Conservation (phyloP, 352 stramenopile species). For the Aphanomyces cochlioides region DNA sequence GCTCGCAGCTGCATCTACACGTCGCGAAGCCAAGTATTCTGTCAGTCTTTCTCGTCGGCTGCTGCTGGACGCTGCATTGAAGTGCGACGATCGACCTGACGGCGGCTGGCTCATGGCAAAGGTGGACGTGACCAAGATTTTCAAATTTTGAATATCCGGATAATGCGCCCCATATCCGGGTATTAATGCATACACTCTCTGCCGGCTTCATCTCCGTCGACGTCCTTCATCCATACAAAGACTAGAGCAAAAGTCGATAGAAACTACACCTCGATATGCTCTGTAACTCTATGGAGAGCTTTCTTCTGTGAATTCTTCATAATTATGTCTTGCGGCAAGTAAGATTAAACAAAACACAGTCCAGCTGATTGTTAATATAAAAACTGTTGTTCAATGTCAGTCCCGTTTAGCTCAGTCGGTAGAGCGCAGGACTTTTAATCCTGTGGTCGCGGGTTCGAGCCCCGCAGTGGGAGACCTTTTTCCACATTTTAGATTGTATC, state of each 20-base stretch:
- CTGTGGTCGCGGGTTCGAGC: conserved; percentile 6
- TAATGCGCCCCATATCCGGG: background rate
- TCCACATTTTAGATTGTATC: background rate
- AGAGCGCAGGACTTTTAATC: conserved; percentile 10
- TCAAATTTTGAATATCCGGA: conserved; percentile 20
- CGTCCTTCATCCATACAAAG: too few species aligned
- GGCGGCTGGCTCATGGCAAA: background rate
- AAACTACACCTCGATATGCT: too few species aligned
- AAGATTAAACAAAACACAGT: background rate
- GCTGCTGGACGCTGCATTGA: background rate
- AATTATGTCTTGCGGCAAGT: too few species aligned
- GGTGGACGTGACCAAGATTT: background rate
- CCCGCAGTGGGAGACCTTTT: conserved; percentile 2
- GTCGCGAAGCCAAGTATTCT: conserved; percentile 6
- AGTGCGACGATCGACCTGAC: background rate
- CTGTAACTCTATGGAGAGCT: too few species aligned
- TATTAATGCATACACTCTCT: too few species aligned
- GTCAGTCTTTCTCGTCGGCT: conserved; percentile 13
- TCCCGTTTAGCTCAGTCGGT: conserved; percentile 9
- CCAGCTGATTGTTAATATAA: background rate
- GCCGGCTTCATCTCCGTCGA: too few species aligned
- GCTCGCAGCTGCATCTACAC: background rate
- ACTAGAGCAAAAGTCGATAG: too few species aligned
- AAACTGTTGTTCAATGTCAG: background rate
- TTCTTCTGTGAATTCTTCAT: too few species aligned